Base-by-base conservation (phyloP, 768 basidiomycete species). In the Phaffia tasmanica region DNA sequence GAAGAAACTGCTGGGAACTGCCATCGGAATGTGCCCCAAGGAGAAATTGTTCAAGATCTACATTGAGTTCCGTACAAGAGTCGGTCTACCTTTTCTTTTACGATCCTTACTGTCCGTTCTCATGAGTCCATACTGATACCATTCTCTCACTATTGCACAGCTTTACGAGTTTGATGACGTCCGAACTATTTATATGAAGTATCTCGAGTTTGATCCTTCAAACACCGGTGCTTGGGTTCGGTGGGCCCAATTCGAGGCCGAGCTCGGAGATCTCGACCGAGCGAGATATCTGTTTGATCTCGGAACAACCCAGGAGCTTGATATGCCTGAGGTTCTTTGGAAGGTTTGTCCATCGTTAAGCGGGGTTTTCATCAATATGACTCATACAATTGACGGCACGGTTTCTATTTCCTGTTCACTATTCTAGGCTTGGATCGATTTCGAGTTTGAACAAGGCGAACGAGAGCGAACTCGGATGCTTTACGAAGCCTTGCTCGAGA, bases 341-440 rank as follows among this genome's bases (percentile, higher is more conserved):
- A 77, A 77, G 69, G 73, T 72, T 27, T 51, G 71, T 57, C 4
- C 11, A 27, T 50, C 57, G 42, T 30, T 14, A 8, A 23, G 50
- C 29, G 48, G 23, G 1, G 11, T 35, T 9, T 27, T 6, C 18
- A 7, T 25, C 46, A 6, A 1, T 29, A 32, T 46, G 19, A 19
- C 3, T 3, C 46, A n/a, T 30, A 29, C 3, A 15, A 11, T 48
- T 51, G 49, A 51, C 61, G 8, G 16, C 7, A 21, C 14, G 19
- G 18, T 49, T 57, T 57, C 14, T 29, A 3, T 49, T 23, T n/a
- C 23, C 15, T 30, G 29, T 53, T 32, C 1, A 11, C 50, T 35
- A n/a, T 90, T 88, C 88, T 92, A 94, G 75, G 88, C 90, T 6
- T 97, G 90, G 76, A 89, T 97, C 77, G 94, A 97, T 76, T 95